Conservation (phyloP, 2,329 filamentous ascomycete genomes). For the Endocalyx cinctus region DNA sequence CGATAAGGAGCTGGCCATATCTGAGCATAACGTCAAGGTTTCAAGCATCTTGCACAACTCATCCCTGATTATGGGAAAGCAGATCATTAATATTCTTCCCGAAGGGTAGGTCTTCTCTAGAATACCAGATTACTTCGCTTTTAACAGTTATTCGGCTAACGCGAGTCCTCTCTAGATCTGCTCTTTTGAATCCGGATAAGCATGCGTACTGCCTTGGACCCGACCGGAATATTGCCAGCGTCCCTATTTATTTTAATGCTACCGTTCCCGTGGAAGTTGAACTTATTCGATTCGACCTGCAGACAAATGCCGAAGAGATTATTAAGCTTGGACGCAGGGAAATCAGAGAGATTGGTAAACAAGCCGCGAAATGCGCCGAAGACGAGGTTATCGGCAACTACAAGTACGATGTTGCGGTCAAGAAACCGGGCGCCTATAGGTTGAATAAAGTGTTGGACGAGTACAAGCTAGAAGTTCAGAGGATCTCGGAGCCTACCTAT, state of each 20-base stretch:
- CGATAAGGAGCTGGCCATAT: conserved; percentile 87
- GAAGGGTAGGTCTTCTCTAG: conserved; percentile 80
- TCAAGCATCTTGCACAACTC: conserved; percentile 85
- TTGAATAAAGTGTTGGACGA: conserved; percentile 84
- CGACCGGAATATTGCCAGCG: conserved; percentile 52
- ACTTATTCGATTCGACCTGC: conserved; percentile 79
- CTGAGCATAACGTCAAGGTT: conserved; percentile 87
- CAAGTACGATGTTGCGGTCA: conserved; percentile 68
- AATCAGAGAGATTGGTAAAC: conserved; percentile 68
- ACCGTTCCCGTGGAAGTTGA: conserved; percentile 87
- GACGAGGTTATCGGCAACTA: conserved; percentile 59
- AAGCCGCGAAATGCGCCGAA: conserved; percentile 60
- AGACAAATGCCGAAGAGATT: conserved; percentile 73
- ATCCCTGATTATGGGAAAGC: conserved; percentile 89
- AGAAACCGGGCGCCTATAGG: conserved; percentile 83
- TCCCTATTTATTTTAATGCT: conserved; percentile 92
- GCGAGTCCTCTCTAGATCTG: conserved; percentile 53
- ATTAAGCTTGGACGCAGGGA: conserved; percentile 72
- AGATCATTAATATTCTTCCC: conserved; percentile 95
- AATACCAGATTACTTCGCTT: too few relatives aligned
- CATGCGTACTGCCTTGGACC: conserved; percentile 76
- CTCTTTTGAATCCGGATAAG: conserved; percentile 77
- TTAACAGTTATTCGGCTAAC: too few relatives aligned
- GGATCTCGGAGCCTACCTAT: conserved; percentile 69
- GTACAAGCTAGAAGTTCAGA: conserved; percentile 88